These are phyloP conservation scores for Leccinum truebloodii DNA, from an alignment of 768 basidiomycete genomes.

Conservation along the genomic window DNA sequence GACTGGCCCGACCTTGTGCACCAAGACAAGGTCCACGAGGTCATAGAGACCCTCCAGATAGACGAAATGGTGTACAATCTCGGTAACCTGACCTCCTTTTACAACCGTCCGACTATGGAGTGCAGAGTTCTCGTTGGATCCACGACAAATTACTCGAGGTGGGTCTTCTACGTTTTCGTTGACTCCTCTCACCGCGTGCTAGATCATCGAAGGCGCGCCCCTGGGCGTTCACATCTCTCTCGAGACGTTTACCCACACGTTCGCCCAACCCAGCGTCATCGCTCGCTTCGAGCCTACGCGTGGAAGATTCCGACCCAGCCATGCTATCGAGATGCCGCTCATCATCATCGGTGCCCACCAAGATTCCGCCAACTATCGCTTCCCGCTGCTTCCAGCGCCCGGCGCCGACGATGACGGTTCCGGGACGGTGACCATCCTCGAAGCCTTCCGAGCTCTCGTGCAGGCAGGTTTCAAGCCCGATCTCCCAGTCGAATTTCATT, in stretches of 20 bases:
- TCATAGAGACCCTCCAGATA: slow-evolving; percentile 4
- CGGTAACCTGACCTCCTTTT: slow-evolving; percentile 39
- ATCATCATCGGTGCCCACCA: slow-evolving; percentile 46
- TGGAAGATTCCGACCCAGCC: slow-evolving; percentile 8
- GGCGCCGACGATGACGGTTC: slow-evolving; percentile 56
- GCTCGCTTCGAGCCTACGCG: slow-evolving; percentile 27
- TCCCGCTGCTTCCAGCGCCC: slow-evolving; percentile 43
- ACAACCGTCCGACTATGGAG: slow-evolving; percentile 39
- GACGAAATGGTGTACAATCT: slow-evolving; percentile 40
- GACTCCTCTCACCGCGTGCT: background rate
- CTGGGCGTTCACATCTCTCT: slow-evolving; percentile 18
- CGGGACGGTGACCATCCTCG: slow-evolving; percentile 75
- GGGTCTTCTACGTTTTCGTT: background rate
- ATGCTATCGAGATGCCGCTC: slow-evolving; percentile 23
- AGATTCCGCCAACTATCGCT: slow-evolving; percentile 44
- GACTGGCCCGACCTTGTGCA: slow-evolving; percentile 20
- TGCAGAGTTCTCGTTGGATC: slow-evolving; percentile 42
- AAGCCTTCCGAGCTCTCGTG: slow-evolving; percentile 71
- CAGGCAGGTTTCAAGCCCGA: slow-evolving; percentile 67
- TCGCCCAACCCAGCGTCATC: slow-evolving; percentile 27
- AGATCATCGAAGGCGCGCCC: slow-evolving; percentile 19
- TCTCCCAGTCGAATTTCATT: slow-evolving; percentile 75
- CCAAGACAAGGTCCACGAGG: slow-evolving; percentile 13
- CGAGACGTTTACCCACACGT: slow-evolving; percentile 24
- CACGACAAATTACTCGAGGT: slow-evolving; percentile 24